Evolutionary conservation across 345 rosid species (phyloP).

Genomic region (Euphorbia tirucalli): DNA sequence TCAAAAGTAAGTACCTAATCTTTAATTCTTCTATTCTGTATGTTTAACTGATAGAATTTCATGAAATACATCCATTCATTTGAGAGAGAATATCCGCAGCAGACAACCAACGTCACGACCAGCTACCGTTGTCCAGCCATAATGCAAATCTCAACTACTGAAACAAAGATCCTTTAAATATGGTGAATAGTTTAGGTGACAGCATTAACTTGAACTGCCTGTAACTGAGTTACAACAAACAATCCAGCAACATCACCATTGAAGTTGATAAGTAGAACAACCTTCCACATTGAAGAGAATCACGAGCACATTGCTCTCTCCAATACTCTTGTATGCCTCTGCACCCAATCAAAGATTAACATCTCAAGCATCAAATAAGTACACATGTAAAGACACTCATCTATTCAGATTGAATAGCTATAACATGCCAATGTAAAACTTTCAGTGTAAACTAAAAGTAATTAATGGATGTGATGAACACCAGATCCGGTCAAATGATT

Average conservation of each 20-base stretch:
- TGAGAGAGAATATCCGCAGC: not conserved
- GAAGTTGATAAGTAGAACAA: not conserved
- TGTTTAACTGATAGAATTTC: not conserved
- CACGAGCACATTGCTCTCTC: slow-evolving; percentile 78
- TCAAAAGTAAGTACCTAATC: not conserved
- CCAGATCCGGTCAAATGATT: not conserved
- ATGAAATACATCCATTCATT: not conserved
- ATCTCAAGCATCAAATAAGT: not conserved
- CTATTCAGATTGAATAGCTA: not conserved
- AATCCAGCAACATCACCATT: no score
- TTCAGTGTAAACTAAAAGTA: not conserved
- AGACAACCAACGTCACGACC: not conserved
- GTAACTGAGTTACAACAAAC: not conserved
- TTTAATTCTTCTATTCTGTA: not conserved
- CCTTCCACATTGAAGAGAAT: slow-evolving; percentile 12
- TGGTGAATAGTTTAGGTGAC: not conserved
- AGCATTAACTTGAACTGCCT: not conserved
- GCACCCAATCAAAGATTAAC: slow-evolving; percentile 19
- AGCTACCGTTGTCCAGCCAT: not conserved
- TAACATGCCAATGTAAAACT: not conserved
- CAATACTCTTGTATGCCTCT: slow-evolving; percentile 72
- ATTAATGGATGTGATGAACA: not conserved
- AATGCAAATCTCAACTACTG: slow-evolving; percentile 1
- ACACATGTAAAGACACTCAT: not conserved
- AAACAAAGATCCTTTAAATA: not conserved